phyloP scores from a whole-genome alignment of 139 green algal species.

The Coccomyxa sp. region DNA sequence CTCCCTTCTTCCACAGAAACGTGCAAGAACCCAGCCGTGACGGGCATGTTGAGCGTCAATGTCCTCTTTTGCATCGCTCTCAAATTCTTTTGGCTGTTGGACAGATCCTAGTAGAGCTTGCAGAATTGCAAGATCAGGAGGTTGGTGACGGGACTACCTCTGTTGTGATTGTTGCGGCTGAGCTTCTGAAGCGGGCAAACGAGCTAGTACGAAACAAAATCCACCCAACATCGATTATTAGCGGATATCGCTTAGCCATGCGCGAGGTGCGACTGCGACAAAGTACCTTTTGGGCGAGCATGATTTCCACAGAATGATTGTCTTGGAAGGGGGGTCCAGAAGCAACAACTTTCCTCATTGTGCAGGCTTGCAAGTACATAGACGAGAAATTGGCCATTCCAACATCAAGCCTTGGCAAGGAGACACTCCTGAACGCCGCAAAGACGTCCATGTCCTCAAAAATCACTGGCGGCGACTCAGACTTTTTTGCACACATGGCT shows the following conservation, averaged over 20 bases:
- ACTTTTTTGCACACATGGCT: conserved; percentile 87
- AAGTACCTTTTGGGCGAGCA: not conserved
- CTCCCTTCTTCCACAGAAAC: too few species aligned
- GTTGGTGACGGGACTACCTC: conserved; percentile 97
- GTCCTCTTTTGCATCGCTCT: too few species aligned
- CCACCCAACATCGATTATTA: conserved; percentile 98
- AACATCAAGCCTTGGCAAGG: conserved; percentile 72
- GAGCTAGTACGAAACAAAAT: conserved; percentile 93
- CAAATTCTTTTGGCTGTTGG: too few species aligned
- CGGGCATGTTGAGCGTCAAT: too few species aligned
- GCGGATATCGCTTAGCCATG: conserved; percentile 93
- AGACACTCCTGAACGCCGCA: conserved; percentile 80
- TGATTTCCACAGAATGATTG: not conserved
- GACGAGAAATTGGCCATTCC: conserved; percentile 76
- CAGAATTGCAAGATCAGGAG: conserved; percentile 96
- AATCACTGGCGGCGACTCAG: conserved; percentile 77
- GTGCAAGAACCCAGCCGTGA: too few species aligned
- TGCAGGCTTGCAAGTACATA: conserved; percentile 88
- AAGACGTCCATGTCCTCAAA: conserved; percentile 95
- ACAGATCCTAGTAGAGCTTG: conserved; percentile 99
- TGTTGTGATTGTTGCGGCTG: conserved; percentile 96
- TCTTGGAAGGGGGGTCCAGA: not conserved
- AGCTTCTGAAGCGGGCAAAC: conserved; percentile 94
- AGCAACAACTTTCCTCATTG: not conserved
- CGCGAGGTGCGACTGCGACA: conserved; percentile 63